Base-by-base conservation (phyloP, 192 early-diverging fungal species). In the Linnemannia zychae region DNA sequence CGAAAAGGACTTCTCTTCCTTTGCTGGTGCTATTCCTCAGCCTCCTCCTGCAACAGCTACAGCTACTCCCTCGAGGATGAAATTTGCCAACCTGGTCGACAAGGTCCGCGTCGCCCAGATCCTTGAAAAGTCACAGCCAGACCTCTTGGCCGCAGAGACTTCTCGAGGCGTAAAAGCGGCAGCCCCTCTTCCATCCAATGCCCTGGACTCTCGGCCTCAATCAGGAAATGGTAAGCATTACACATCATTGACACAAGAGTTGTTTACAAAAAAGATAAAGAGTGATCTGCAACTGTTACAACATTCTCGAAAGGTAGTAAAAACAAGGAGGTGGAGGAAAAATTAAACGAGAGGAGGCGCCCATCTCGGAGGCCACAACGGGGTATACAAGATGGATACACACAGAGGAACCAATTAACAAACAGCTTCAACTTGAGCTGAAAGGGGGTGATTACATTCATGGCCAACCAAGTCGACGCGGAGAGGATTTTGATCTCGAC, bases 21-120 rank as follows among this genome's bases (percentile, higher is more conserved):
- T 12, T 49, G 38, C 3, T 49, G 38, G 16, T 20, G 18, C 67
- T 16, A 15, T 34, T 22, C 36, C 37, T 16, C 49, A 50, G 38
- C 46, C 34, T 9, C 34, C 34, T 38, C 49, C 37, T 47, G 6
- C 3, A 48, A 40, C 18, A 36, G n/a, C 65, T 37, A 40, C 18
- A 36, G n/a, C 65, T 37, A 49, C 48, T 16, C 46, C 34, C 4
- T n/a, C n/a, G n/a, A 72, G 52, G 40, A 34, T 72, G 20, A 74
- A 65, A 28, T 44, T 84, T n/a, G 81, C 76, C 5, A 48, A 48
- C 16, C 22, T 84, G 13, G 81, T 78, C 11, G 76, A 84, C 44
- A 71, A 76, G 4, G 81, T 75, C 17, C 81, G 81, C 5, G 47
- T 46, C 22, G 76, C 76, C 11, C 76, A 84, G 53, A 63, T 63